phyloP scores from a whole-genome alignment of 2,329 filamentous ascomycete species.

The Ascochyta fabae region DNA sequence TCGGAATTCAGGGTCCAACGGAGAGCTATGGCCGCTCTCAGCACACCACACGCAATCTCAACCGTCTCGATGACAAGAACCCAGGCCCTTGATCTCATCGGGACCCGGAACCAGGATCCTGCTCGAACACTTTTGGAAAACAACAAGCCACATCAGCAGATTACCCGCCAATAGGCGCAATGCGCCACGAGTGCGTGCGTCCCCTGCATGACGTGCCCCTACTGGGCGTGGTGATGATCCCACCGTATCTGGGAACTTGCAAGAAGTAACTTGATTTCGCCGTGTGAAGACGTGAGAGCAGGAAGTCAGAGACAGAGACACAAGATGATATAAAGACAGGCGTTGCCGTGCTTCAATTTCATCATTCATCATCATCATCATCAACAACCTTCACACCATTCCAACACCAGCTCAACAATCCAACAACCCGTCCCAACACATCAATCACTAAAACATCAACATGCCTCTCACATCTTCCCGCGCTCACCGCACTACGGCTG shows the following conservation, averaged over 20 bases:
- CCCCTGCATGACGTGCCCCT: conserved; percentile 38
- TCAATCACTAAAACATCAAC: conserved; percentile 18
- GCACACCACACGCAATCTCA: not conserved
- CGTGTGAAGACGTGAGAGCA: conserved; percentile 4
- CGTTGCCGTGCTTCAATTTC: not conserved
- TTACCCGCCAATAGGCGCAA: conserved; percentile 20
- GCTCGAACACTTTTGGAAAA: conserved; percentile 9
- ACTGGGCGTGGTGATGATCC: conserved; percentile 13
- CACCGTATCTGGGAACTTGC: conserved; percentile 1
- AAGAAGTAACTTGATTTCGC: conserved; percentile 31
- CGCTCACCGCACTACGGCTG: conserved; percentile 29
- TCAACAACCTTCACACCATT: conserved; percentile 4
- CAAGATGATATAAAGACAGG: conserved; percentile 18
- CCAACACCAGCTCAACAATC: conserved; percentile 1
- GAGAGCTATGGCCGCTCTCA: not conserved
- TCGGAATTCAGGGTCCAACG: conserved; percentile 11
- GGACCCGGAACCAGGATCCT: conserved; percentile 7
- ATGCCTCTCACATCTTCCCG: conserved; percentile 41
- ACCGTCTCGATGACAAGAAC: conserved; percentile 8
- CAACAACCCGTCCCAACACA: conserved; percentile 6
- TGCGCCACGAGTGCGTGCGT: conserved; percentile 24
- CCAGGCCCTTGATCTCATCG: conserved; percentile 20
- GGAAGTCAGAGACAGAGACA: not conserved
- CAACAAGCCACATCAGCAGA: conserved; percentile 21
- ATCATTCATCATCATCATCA: not conserved